A percentile compares a stretch with the other conserved stretches of the same genome.
phyloP scores from a whole-genome alignment of 495 filamentous ascomycete genomes.

The Podospora australis region DNA sequence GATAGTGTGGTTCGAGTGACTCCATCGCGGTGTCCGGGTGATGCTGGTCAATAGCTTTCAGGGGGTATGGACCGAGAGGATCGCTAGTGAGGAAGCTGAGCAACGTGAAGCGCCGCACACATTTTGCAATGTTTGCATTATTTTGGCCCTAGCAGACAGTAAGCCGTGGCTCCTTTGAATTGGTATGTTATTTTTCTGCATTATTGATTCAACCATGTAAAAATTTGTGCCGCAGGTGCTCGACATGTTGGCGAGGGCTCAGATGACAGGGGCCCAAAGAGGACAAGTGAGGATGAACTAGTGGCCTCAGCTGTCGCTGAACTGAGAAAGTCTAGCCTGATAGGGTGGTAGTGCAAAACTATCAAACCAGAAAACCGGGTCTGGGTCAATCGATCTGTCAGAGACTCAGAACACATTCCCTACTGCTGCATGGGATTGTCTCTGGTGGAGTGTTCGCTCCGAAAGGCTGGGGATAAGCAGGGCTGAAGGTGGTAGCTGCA shows the following conservation, averaged over 20 bases:
- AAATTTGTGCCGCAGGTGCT: background rate
- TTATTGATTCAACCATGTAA: background rate
- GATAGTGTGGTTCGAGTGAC: constrained; percentile 1
- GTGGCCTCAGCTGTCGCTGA: background rate
- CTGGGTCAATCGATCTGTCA: no score
- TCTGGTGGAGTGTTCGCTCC: no score
- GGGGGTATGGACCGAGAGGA: no score
- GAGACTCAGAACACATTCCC: no score
- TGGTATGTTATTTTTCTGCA: background rate
- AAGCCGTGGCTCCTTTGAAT: no score
- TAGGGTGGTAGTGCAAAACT: no score
- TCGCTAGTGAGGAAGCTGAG: background rate
- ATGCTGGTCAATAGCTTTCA: no score
- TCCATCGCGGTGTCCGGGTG: no score
- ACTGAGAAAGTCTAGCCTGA: background rate
- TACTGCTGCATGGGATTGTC: no score
- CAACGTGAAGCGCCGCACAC: background rate
- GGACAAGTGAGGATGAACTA: background rate
- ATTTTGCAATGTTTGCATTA: background rate
- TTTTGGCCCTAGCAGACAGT: background rate
- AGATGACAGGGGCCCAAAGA: background rate
- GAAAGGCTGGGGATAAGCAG: no score
- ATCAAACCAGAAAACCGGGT: no score
- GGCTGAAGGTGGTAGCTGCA: no score
- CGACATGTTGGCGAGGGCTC: background rate